Evolutionary conservation across 345 rosid genomes (phyloP).

Genomic region (Arabidopsis suecica): DNA sequence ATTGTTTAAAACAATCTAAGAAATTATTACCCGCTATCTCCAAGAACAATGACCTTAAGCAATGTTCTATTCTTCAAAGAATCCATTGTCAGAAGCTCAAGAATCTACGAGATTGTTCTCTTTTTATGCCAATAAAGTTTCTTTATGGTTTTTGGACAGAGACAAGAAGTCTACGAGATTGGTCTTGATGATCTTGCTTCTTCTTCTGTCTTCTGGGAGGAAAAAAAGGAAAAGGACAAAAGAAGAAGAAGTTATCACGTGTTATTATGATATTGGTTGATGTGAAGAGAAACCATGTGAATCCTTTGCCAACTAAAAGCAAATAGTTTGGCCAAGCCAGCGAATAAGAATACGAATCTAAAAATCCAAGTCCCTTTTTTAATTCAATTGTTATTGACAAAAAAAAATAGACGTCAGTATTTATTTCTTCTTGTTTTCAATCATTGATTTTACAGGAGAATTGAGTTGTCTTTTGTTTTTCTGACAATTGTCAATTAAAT

Average conservation of each 20-base stretch:
- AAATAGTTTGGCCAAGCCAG: conserved; percentile 40
- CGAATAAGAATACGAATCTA: conserved; percentile 39
- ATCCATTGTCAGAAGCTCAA: conserved; percentile 34
- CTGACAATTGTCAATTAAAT: conserved; percentile 10
- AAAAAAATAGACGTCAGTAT: neutral
- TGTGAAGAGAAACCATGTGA: conserved; percentile 46
- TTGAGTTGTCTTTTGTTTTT: conserved; percentile 36
- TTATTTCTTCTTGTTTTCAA: neutral
- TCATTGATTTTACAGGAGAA: conserved; percentile 33
- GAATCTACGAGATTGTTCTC: conserved; percentile 28
- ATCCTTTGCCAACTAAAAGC: conserved; percentile 46
- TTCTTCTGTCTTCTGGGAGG: conserved; percentile 24
- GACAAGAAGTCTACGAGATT: conserved; percentile 39
- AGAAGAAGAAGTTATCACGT: conserved; percentile 28
- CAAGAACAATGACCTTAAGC: conserved; percentile 87
- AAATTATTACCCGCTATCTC: conserved; percentile 79
- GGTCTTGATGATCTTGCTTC: conserved; percentile 36
- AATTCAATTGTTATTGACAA: conserved; percentile 5
- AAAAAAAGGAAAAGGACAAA: neutral
- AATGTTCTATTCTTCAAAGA: conserved; percentile 65
- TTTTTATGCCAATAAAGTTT: conserved; percentile 17
- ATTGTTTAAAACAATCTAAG: neutral
- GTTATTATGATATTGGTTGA: conserved; percentile 37
- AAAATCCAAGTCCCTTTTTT: neutral
- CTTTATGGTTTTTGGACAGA: conserved; percentile 31